Base-by-base conservation (phyloP, 805 yeast species). In the Metschnikowia corniflorae region DNA sequence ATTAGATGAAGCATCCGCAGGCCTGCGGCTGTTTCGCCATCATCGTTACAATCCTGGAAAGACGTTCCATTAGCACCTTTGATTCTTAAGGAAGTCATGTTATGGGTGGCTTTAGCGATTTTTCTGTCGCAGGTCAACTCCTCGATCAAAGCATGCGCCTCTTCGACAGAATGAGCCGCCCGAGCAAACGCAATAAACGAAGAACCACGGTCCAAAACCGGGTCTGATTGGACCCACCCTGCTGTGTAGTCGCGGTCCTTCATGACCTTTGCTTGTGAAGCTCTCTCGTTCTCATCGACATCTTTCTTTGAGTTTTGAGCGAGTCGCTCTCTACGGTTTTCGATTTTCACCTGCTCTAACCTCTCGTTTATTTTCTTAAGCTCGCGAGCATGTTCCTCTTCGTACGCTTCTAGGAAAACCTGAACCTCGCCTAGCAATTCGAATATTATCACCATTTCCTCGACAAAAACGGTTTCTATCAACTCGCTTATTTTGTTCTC, bases 11-110 rank as follows among this genome's bases (percentile, higher is more conserved):
- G 60, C 70, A 89, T 64, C 40, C 96, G 66, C 5, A 89, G 78
- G 7, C 98, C 98, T 1, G 97, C 96, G 1, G 97, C 97, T 0
- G 94, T 73, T 55, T 93, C 98, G 3, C 98, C 98, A 55, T 91
- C 98, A 57, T 93, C 97, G 54, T 93, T 97, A 50, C 86, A 88
- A 50, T 93, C 97, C 50, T 86, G 93, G 31, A 70, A 73, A 24
- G 73, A 68, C 0, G 78, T 73, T 0, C 80, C 86, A 14, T 69
- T 66, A 1, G 54, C 62, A n/a, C 71, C 57, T 38, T 70, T 69
- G 3, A 93, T 82, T 44, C 97, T 66, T 82, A 91, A 89, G 0
- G 96, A 93, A 12, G 79, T 75, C 80, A 93, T 93, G 43, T 82
- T 81, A 59, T 91, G 97, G 1, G 73, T 57, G 0, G 96, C 81